Evolutionary conservation across 2,329 filamentous ascomycete species (phyloP), one percentile per base, ranked within the genome.

Genomic region (Claviceps arundinis): DNA sequence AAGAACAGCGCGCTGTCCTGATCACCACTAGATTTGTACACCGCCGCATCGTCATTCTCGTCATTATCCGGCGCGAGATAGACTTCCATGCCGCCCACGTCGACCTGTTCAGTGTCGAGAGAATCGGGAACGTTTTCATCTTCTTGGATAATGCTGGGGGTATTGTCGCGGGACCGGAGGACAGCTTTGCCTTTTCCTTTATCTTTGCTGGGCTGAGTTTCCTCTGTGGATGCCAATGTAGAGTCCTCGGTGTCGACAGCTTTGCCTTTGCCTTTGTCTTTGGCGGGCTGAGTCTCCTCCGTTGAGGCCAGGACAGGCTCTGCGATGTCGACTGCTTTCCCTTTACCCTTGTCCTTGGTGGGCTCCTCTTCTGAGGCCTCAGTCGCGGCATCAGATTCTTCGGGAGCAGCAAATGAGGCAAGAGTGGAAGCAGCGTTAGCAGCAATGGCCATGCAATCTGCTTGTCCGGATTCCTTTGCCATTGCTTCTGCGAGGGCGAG

Each of bases 1-100:
- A 78, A 80, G 68, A 81, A 81, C 47, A 82, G 70, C 56, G 81
- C 80, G 65, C 81, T 81, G 69, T 82, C 78, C 47, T 95, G 90
- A 51, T 94, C 91, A 42, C 94, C 90, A 41, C 78, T 77, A 1
- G 85, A 78, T 65, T 85, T 84, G 75, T 98, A 98, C 48, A 98
- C 78, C 8, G 93, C 93, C 1, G 91, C 90, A 65, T 94, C 88
- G 22, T 81, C 77, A 52, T 34, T 34, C 30, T 75, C 72, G 30
- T 24, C 47, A 42, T 74, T 72, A 22, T 84, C 84, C 41, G 24
- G 24, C 0, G 89, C 90, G 89, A 96, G 95, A 75, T 95, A 96
- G 54, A 95, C 86, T 62, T 90, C 85, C 64, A 89, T 85, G 37
- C 87, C 87, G 52, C 87, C 87, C 1, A 87, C 80, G 50, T 85